Evolutionary conservation across 306 rosid genomes (phyloP), one percentile per base, ranked within the genome.

Genomic region (Inga oerstediana): DNA sequence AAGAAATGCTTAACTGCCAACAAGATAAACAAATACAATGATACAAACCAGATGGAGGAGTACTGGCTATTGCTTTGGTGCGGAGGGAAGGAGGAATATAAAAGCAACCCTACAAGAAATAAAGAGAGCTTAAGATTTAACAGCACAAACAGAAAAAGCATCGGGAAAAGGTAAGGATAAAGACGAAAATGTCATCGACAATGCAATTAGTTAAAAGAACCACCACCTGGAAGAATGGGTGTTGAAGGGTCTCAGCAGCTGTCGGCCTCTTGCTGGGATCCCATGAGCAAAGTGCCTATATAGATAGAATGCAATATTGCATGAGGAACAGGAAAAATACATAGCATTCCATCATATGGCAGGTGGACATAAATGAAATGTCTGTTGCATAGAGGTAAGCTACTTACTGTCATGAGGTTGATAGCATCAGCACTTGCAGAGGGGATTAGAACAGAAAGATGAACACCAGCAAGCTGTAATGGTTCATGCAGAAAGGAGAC

Each of bases 191-290:
- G 65, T 24, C 19, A 52, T 34, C 61, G 46, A 49, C 76, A 41
- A 71, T 22, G 20, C 8, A 37, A 82, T 81, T 35, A 66, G 66
- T 45, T 56, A 64, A 65, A 77, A 72, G 72, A 73, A 32, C 12
- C 56, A 92, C 17, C 56, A 92, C 99, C 94, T 94, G 97, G 75
- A 97, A 97, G 94, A 97, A 97, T 84, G 98, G 97, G 88, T 97
- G 97, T 78, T 94, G 99, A 78, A 97, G 99, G 80, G 92, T 97
- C 89, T 88, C 98, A 34, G 84, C 82, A 83, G 99, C 98, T 14
- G 98, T 80, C 72, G 99, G 99, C 90, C 99, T 97, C 88, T 88
- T 94, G 84, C 87, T 84, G 15, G 99, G 98, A 87, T 97, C 99
- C 99, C 99, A 97, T 5, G 97, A 92, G 85, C 98, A 94, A 80